Conservation (phyloP, 1,139 yeast genomes). For the Lodderomyces pseudojiufengensis region DNA sequence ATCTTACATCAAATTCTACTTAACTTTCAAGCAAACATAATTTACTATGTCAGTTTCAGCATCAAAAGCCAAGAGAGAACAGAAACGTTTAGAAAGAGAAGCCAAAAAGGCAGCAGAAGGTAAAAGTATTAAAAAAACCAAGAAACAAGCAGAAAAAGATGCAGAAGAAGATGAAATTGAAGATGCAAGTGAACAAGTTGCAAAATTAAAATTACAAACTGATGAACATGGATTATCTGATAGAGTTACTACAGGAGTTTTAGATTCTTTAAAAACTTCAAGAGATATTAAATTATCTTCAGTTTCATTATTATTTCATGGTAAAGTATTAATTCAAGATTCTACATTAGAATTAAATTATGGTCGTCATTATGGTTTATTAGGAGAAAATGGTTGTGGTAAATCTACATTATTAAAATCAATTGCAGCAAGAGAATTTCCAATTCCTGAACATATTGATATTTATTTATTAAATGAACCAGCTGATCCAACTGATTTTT, state of each 20-base stretch:
- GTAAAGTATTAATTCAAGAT: constrained; percentile 93
- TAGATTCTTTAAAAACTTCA: constrained; percentile 83
- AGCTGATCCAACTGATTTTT: constrained; percentile 86
- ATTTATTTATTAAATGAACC: constrained; percentile 93
- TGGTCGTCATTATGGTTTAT: constrained; percentile 94
- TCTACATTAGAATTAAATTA: constrained; percentile 87
- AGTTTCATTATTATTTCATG: constrained; percentile 91
- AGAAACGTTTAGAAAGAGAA: constrained; percentile 59
- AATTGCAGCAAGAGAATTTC: constrained; percentile 93
- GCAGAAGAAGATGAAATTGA: constrained; percentile 61
- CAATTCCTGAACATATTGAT: constrained; percentile 89
- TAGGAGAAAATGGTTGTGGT: constrained; percentile 99
- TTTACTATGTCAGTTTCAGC: constrained; percentile 66
- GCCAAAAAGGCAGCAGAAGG: constrained; percentile 72
- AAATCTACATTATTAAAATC: constrained; percentile 92
- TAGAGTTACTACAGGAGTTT: constrained; percentile 97
- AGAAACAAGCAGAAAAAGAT: constrained; percentile 52
- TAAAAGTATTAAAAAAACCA: constrained; percentile 62
- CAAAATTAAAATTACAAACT: constrained; percentile 84
- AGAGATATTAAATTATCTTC: constrained; percentile 92
- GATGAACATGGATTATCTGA: constrained; percentile 93
- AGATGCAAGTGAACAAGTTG: constrained; percentile 70
- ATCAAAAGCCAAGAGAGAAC: constrained; percentile 97
- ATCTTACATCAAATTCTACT: neutral
- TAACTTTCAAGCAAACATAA: too few species aligned